Conservation (phyloP, 108 stramenopile species). For the Nitzschia palea region DNA sequence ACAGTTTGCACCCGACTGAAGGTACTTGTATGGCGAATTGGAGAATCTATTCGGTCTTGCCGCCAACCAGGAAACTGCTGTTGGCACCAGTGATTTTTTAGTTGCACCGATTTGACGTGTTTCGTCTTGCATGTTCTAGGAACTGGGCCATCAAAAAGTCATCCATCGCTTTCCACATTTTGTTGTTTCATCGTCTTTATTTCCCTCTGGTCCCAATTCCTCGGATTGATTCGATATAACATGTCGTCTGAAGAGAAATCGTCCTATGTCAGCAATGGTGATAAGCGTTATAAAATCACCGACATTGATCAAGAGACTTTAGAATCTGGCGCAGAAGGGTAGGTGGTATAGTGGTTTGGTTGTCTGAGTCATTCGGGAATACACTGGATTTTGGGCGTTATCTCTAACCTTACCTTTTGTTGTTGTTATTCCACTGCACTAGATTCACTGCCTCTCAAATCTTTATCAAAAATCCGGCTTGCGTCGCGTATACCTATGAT, state of each 20-base stretch:
- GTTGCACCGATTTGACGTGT: too few relatives aligned
- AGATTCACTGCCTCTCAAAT: slow-evolving; percentile 82
- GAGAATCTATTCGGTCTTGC: neutral
- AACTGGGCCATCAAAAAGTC: too few relatives aligned
- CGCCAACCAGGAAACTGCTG: neutral
- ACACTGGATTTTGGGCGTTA: neutral
- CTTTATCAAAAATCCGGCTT: slow-evolving; percentile 76
- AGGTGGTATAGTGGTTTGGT: slow-evolving; percentile 22
- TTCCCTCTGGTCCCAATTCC: too few relatives aligned
- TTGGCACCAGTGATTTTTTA: neutral
- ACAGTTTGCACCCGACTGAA: too few relatives aligned
- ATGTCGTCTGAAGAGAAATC: neutral
- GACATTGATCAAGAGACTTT: slow-evolving; percentile 88
- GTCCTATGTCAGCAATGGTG: slow-evolving; percentile 4
- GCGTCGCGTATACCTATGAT: slow-evolving; percentile 97
- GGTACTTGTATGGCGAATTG: too few relatives aligned
- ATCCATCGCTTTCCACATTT: too few relatives aligned
- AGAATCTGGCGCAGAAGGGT: slow-evolving; percentile 89
- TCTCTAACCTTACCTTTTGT: neutral
- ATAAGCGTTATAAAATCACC: slow-evolving; percentile 48
- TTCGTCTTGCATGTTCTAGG: too few relatives aligned
- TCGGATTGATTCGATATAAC: too few relatives aligned
- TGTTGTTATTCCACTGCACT: too few relatives aligned
- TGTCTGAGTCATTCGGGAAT: neutral
- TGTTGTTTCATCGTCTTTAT: too few relatives aligned